Percentiles rank a stretch among this genome's conserved stretches.
phyloP scores from a whole-genome alignment of 139 green algal species.

The Desmodesmus armatus region DNA sequence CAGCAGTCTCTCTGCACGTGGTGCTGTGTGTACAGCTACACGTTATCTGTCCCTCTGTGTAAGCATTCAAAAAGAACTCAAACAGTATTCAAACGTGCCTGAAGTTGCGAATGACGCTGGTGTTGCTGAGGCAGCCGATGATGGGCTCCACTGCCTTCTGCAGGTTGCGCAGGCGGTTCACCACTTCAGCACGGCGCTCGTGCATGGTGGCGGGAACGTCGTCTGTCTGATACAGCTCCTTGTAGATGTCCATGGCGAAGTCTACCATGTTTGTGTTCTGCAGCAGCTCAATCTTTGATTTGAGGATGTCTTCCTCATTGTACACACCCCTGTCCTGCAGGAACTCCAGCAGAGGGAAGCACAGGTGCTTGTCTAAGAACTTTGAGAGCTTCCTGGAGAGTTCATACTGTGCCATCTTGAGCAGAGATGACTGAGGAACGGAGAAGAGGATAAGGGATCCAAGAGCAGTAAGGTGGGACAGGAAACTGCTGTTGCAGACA shows the following conservation, averaged over 20 bases:
- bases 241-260: constrained; percentile 98
- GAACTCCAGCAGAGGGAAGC: constrained; percentile 98
- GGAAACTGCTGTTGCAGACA: no score
- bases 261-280: constrained; percentile 98
- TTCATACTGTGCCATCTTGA: constrained; percentile 71
- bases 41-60: no score
- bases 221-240: constrained; percentile 81
- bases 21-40: neutral
- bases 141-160: constrained; percentile 88
- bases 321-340: constrained; percentile 89
- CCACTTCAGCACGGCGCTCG: constrained; percentile 70
- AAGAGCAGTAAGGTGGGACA: no score
- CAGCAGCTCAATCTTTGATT: constrained; percentile 96
- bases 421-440: no score
- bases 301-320: constrained; percentile 87
- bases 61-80: no score
- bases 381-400: constrained; percentile 75
- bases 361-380: constrained; percentile 92
- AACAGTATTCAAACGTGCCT: constrained; percentile 36
- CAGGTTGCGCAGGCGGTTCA: constrained; percentile 75
- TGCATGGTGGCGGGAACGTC: constrained; percentile 70
- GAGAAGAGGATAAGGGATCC: no score
- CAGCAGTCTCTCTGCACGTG: neutral
- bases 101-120: constrained; percentile 88
- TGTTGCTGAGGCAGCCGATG: constrained; percentile 92